A percentile compares a stretch with the other conserved stretches of the same genome.
Evolutionary conservation across 2,329 filamentous ascomycete genomes (phyloP).

Genomic region (Setomelanomma holmii): DNA sequence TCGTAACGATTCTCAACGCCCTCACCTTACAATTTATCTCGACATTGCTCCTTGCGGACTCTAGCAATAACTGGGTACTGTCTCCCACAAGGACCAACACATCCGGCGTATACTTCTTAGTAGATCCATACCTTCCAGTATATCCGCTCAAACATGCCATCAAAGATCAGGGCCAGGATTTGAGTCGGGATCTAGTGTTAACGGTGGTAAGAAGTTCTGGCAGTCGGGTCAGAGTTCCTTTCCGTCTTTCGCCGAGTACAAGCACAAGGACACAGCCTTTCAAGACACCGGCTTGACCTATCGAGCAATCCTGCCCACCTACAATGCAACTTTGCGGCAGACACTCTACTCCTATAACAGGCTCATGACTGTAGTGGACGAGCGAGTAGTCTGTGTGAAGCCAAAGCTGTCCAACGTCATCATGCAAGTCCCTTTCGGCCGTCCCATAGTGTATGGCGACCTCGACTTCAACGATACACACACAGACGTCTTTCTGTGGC

Average conservation of each 20-base stretch:
- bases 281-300: background rate
- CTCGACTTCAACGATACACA: background rate
- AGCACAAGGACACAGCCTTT: background rate
- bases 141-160: background rate
- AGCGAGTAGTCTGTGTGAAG: conserved; percentile 1
- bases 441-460: background rate
- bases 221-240: background rate
- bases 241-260: conserved; percentile 1
- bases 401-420: background rate
- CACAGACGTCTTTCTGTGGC: background rate
- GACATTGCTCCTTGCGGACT: background rate
- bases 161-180: too few relatives aligned
- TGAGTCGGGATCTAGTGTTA: background rate
- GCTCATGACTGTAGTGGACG: background rate
- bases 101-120: too few relatives aligned
- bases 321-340: background rate
- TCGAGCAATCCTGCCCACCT: background rate
- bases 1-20: background rate
- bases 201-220: background rate
- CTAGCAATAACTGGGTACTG: background rate
- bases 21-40: conserved; percentile 1
- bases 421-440: background rate
- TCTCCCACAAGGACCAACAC: background rate
- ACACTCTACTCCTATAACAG: background rate
- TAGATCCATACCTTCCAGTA: background rate